These are phyloP conservation scores for Liquidambar formosana DNA, from an alignment of 164 flowering plant species.

Conservation along the genomic window DNA sequence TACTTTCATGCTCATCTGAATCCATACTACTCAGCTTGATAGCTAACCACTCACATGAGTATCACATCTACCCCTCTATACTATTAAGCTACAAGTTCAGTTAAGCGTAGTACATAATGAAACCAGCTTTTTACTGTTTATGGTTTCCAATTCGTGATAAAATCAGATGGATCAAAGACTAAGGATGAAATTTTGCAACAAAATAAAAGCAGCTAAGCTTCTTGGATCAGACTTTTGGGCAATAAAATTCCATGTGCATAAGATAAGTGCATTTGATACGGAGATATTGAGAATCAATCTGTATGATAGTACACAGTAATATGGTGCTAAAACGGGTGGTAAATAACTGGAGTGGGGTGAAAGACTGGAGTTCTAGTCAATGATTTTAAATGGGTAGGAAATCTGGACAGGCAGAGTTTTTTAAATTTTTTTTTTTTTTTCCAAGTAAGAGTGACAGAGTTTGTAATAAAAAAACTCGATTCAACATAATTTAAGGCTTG, in stretches of 20 bases:
- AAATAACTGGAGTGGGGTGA: background rate
- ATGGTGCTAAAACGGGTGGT: background rate
- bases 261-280: background rate
- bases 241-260: no score
- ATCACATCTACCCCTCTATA: background rate
- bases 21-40: background rate
- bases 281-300: background rate
- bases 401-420: no score
- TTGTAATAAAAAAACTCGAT: no score
- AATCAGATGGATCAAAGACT: background rate
- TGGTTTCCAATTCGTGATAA: background rate
- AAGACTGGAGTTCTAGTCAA: no score
- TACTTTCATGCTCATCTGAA: background rate
- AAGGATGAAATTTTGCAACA: background rate
- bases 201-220: no score
- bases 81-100: background rate
- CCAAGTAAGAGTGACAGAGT: no score
- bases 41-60: background rate
- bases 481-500: no score
- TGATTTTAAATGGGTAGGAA: background rate
- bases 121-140: background rate
- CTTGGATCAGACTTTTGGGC: no score
- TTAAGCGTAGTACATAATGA: background rate
- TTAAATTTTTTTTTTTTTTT: no score
- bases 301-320: background rate